Evolutionary conservation across 352 stramenopile genomes (phyloP).

Genomic region (Globisporangium ultimum): DNA sequence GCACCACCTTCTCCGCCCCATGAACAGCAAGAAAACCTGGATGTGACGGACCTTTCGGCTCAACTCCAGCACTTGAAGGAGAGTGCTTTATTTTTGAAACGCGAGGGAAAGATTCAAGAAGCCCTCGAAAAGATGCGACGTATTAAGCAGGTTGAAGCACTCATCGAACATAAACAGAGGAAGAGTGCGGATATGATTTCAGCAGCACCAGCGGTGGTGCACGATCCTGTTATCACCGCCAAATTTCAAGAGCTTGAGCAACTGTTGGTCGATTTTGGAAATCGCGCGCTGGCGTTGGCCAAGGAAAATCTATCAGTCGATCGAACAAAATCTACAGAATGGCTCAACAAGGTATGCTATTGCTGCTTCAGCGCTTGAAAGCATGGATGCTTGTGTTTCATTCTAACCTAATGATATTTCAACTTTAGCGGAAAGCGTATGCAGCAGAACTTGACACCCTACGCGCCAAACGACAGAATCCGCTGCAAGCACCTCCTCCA

Average conservation of each 20-base stretch:
- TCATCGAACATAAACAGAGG: slow-evolving; percentile 50
- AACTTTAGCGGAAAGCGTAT: slow-evolving; percentile 56
- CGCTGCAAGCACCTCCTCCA: slow-evolving; percentile 39
- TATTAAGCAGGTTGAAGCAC: slow-evolving; percentile 66
- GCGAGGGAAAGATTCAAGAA: slow-evolving; percentile 46
- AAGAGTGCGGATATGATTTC: too few species aligned
- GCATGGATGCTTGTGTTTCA: not conserved
- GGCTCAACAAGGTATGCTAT: slow-evolving; percentile 52
- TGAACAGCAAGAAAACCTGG: slow-evolving; percentile 1
- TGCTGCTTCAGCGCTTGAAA: not conserved
- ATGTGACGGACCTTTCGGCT: slow-evolving; percentile 29
- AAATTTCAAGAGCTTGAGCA: slow-evolving; percentile 65
- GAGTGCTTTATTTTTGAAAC: slow-evolving; percentile 48
- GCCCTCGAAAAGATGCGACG: slow-evolving; percentile 64
- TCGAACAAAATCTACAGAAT: slow-evolving; percentile 47
- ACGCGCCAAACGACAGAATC: slow-evolving; percentile 42
- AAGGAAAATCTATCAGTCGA: slow-evolving; percentile 49
- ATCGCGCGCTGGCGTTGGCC: slow-evolving; percentile 40
- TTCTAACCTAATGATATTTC: not conserved
- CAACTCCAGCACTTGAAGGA: slow-evolving; percentile 46
- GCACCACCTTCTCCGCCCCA: not conserved
- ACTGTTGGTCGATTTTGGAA: slow-evolving; percentile 62
- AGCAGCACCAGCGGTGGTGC: not conserved
- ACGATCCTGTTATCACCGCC: slow-evolving; percentile 14
- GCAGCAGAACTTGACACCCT: slow-evolving; percentile 44